phyloP scores from a whole-genome alignment of 225 moss, liverwort and hornwort species.

The Pseudoscleropodium purum region DNA sequence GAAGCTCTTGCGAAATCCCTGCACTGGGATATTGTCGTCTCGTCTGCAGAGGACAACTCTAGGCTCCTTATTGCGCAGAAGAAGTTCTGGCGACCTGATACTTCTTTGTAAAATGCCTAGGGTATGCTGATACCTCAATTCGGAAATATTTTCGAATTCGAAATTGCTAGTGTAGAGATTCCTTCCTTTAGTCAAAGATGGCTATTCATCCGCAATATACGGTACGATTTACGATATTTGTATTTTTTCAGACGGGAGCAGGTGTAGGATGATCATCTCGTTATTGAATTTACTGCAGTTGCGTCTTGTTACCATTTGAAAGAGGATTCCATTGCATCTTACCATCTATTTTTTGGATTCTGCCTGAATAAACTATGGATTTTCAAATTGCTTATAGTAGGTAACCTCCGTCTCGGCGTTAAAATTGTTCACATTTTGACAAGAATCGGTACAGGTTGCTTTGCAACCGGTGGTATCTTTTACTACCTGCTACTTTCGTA shows the following conservation, averaged over 20 bases:
- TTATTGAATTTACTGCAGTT: neutral
- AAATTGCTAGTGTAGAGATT: neutral
- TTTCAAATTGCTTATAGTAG: neutral
- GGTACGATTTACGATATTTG: neutral
- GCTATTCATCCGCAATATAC: neutral
- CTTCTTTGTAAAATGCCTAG: neutral
- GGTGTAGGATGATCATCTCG: neutral
- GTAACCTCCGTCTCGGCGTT: too few species aligned
- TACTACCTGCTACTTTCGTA: neutral
- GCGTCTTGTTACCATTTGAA: neutral
- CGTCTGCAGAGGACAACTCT: conserved; percentile 27
- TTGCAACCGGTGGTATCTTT: neutral
- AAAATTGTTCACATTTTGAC: neutral
- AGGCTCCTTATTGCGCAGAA: conserved; percentile 63
- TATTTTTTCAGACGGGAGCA: neutral
- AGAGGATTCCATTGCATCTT: neutral
- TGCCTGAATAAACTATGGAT: neutral
- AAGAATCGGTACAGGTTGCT: neutral
- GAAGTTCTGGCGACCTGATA: conserved; percentile 9
- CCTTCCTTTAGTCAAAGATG: neutral
- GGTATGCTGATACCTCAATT: neutral
- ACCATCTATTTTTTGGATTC: neutral
- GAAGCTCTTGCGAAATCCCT: conserved; percentile 48
- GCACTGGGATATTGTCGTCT: conserved; percentile 47
- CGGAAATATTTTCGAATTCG: neutral